Evolutionary conservation across 805 yeast species (phyloP), one percentile per base, ranked within the genome.

Genomic region (Blastobotrys attinorum): DNA sequence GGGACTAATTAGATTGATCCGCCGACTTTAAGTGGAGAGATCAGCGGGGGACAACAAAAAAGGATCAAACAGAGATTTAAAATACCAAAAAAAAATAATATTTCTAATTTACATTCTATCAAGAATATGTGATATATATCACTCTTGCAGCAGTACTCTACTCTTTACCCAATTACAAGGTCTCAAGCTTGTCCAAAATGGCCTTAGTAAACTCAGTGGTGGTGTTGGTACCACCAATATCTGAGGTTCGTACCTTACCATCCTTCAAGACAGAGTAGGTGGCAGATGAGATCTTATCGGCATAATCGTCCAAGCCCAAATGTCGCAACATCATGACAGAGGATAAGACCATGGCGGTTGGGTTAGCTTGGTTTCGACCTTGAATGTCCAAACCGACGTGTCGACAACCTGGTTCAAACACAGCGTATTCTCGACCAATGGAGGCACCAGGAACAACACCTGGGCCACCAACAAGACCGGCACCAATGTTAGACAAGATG

Each of bases 351-450:
- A 90, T 83, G 57, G 96, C 97, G 50, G 97, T 86, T 65, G 98
- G 98, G 80, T 90, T 90, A 53, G 97, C 97, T 52, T 86, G 76
- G 75, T 87, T 84, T 70, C 85, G 78, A 63, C 95, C 97, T 75
- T 85, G 76, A 66, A 92, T 85, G 69, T 90, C 97, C 59, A 90
- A 76, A 70, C 97, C 97, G 61, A 89, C 97, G 74, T 89, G 97
- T 77, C 98, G 85, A 73, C 97, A 89, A 71, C 97, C 98, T 60
- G 98, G 97, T 76, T 90, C 98, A 69, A 92, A 90, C 50, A 90
- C 94, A 45, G 97, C 97, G 67, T 83, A 82, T 60, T 90, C 97
- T 69, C 95, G 83, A 70, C 98, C 98, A 56, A 85, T 89, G 76
- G 88, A 87, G 61, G 95, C 96, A 70, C 97, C 97, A 58, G 98